These are phyloP conservation scores for Paraurostyla sp. DNA, from an alignment of 73 alveolate genomes.

Conservation along the genomic window DNA sequence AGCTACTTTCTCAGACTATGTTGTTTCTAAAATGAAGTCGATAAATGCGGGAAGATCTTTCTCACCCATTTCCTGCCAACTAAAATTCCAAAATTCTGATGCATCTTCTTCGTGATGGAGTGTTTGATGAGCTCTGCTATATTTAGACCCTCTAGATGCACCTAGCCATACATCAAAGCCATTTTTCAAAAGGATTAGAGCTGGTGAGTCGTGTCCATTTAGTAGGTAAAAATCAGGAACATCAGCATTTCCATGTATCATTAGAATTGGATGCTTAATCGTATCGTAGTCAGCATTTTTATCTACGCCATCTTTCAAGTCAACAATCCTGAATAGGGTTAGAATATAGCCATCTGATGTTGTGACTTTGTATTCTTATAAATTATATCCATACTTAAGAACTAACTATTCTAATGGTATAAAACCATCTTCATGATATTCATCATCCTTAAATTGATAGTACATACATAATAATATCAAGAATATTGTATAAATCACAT, in stretches of 20 bases:
- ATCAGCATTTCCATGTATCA: constrained; percentile 4
- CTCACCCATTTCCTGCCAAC: constrained; percentile 93
- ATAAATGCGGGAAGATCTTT: constrained; percentile 89
- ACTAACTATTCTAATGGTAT: background rate
- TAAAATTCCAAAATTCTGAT: constrained; percentile 91
- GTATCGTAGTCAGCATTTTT: constrained; percentile 79
- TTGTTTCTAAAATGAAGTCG: constrained; percentile 68
- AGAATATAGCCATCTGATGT: constrained; percentile 95
- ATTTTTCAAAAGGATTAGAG: constrained; percentile 62
- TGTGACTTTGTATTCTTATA: constrained; percentile 81
- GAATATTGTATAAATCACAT: too few relatives aligned
- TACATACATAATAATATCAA: too few relatives aligned
- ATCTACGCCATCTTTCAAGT: constrained; percentile 83
- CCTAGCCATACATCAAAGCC: constrained; percentile 97
- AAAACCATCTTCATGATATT: background rate
- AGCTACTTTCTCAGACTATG: constrained; percentile 71
- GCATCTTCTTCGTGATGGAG: constrained; percentile 71
- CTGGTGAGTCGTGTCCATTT: constrained; percentile 23
- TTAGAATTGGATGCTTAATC: constrained; percentile 84
- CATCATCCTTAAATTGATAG: too few relatives aligned
- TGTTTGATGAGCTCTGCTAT: constrained; percentile 73
- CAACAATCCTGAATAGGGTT: constrained; percentile 76
- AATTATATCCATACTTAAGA: background rate
- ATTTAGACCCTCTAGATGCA: constrained; percentile 86
- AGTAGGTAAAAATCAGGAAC: background rate